Base-by-base conservation (phyloP, 1,284 basidiomycete genomes). In the Cutaneotrichosporon dermatis region DNA sequence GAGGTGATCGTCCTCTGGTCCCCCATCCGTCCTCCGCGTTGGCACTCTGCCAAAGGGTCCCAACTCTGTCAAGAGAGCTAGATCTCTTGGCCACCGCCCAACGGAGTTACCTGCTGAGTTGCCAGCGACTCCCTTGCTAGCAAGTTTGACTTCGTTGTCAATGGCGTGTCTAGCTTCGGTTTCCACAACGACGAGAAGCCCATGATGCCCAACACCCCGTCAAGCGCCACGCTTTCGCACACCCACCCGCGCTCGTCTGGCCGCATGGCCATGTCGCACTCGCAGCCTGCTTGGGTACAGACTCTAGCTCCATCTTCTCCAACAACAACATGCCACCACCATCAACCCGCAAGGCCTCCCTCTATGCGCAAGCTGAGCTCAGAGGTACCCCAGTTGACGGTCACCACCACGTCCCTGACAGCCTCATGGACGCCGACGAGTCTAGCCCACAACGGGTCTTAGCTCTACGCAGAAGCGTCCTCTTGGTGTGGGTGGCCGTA, bases 181-280 rank as follows among this genome's bases (percentile, higher is more conserved):
- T 55, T 59, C 37, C 48, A 63, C 51, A 16, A 53, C 42, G 75
- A 77, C 5, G 67, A 68, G 12, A 74, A 73, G 58, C 68, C 66
- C 0, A 62, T 61, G 37, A 79, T 79, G 78, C 78, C 78, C 8
- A 74, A 68, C 49, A 79, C 78, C 8, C 78, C 0, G 76, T 79
- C 57, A 79, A 79, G 72, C 70, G 71, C 55, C 67, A 71, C 40
- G 64, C 70, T 12, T 76, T 75, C 53, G 64, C 63, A 34, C 15
- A 12, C 53, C 11, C 60, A 61, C 45, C 43, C 57, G 4, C 52
- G 56, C n/a, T 40, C 51, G 5, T 54, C 57, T 11, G 54, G 59
- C 7, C 62, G 62, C 12, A 58, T 64, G 16, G 46, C 54, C 7
- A 46, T 58, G 43, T 64, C 62, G 12, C 37, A 57, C 39, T 64